These are phyloP conservation scores for Penicillium cataractarum DNA, from an alignment of 495 filamentous ascomycete genomes.

Conservation along the genomic window DNA sequence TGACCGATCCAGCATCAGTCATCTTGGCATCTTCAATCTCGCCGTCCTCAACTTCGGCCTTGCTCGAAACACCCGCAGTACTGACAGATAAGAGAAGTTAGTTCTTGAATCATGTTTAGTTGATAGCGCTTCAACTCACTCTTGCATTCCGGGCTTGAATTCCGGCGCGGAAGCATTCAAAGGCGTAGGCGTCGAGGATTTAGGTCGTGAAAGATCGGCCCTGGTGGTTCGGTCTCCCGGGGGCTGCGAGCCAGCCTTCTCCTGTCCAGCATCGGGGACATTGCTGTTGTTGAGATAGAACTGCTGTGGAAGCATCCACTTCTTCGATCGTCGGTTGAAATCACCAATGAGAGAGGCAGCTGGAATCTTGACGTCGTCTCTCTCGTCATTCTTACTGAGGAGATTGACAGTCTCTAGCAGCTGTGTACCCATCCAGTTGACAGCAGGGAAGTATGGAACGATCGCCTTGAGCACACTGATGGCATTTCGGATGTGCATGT, in stretches of 20 bases:
- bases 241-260: slow-evolving; percentile 25
- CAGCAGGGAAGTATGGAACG: slow-evolving; percentile 77
- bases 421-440: slow-evolving; percentile 82
- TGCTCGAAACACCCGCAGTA: slow-evolving; percentile 36
- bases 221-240: slow-evolving; percentile 36
- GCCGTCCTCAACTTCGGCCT: slow-evolving; percentile 73
- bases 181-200: slow-evolving; percentile 37
- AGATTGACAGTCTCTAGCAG: slow-evolving; percentile 68
- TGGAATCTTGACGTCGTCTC: slow-evolving; percentile 88
- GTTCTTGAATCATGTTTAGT: slow-evolving; percentile 7
- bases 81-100: slow-evolving; percentile 27
- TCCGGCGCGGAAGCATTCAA: slow-evolving; percentile 54
- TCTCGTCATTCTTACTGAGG: slow-evolving; percentile 68
- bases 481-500: slow-evolving; percentile 97
- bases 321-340: slow-evolving; percentile 73
- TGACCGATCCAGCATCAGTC: slow-evolving; percentile 34
- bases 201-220: slow-evolving; percentile 41
- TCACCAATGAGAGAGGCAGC: slow-evolving; percentile 84
- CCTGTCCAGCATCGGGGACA: slow-evolving; percentile 30
- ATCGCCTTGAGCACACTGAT: slow-evolving; percentile 87
- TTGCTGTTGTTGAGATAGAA: slow-evolving; percentile 53
- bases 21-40: slow-evolving; percentile 73
- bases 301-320: slow-evolving; percentile 85
- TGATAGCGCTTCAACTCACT: slow-evolving; percentile 41
- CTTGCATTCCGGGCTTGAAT: slow-evolving; percentile 46